Evolutionary conservation across 305 asterid species (phyloP), one percentile per base, ranked within the genome.

Genomic region (Solanum hybrid): DNA sequence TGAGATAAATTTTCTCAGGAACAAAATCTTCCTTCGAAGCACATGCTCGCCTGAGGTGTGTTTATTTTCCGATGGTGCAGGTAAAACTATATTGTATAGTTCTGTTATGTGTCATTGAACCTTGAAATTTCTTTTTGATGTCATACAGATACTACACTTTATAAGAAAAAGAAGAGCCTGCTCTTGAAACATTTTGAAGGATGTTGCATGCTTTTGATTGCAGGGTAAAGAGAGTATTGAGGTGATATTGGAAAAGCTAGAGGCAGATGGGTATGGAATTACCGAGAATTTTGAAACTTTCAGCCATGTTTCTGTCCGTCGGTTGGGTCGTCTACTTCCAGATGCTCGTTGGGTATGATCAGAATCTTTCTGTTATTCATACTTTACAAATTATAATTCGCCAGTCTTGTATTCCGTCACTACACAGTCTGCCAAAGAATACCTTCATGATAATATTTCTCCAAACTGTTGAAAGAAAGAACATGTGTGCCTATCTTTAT

Each of bases 271-370:
- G 29, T 92, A 90, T 90, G 95, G 92, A 86, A 92, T 88, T 79
- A 24, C 90, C 79, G 96, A 95, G 92, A 93, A 91, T 94, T 95
- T 84, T 57, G 94, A 93, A 89, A 92, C 90, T 70, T 95, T 94
- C 83, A 93, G 98, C 85, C 98, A 94, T 17, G 96, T 96, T 34
- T 93, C 98, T 77, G 91, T 95, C 39, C 93, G 99, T 72, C 91
- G 99, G 91, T 89, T 96, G 93, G 99, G 99, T 82, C 99, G 98
- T 77, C 93, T 96, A 87, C 96, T 96, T 89, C 98, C 99, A 37
- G 99, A 96, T 87, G 93, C 96, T 89, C 98, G 97, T 81, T 95
- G 98, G 99, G 99, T 96, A 81, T 88, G 24, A 88, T 80, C 34
- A 61, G 89, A 87, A 75, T 85, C 87, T 72, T 81, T 79, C 88